Evolutionary conservation across 1,139 yeast species (phyloP), one percentile per base, ranked within the genome.

Genomic region (Diutina neorugosa): DNA sequence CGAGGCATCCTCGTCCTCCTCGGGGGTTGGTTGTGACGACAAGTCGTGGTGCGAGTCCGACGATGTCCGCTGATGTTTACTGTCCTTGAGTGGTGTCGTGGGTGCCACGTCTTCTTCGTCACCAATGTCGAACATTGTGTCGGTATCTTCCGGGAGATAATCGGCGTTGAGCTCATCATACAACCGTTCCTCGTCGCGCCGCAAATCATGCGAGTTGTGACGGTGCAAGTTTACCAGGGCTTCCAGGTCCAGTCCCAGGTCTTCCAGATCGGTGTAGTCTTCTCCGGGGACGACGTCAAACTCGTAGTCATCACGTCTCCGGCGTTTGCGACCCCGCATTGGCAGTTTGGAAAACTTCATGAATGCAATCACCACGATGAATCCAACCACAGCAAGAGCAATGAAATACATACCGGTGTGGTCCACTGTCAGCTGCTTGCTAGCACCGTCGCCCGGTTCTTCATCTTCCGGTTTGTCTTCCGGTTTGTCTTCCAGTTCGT

Each of bases 201-300:
- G 18, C 18, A 31, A n/a, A 19, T 31, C 40, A 56, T 27, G 57
- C 3, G 59, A 53, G 48, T 61, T 56, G 49, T 63, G 64, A 44
- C 63, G 65, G 53, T 65, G 54, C 48, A 58, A 60, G 52, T 66
- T 71, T n/a, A 54, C 56, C 42, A 62, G 61, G 44, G 58, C 65
- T 2, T 62, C 61, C 49, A 61, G 63, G 54, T 70, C 75, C 54
- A 59, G 49, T 53, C 55, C 46, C 57, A 59, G 59, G 14, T 62
- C 66, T 14, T 59, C 62, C 47, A 63, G 61, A 51, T 65, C 67
- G 43, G 61, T 60, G 60, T 75, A 74, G 58, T 85, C 91, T 61
- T 80, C 85, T 1, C 86, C 86, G 18, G 82, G 82, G 52, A 86
- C 85, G 51, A 86, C 84, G 64, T 86, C 94, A 65, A 86, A 86